Evolutionary conservation across 768 basidiomycete genomes (phyloP).

Genomic region (Trametes elegans): DNA sequence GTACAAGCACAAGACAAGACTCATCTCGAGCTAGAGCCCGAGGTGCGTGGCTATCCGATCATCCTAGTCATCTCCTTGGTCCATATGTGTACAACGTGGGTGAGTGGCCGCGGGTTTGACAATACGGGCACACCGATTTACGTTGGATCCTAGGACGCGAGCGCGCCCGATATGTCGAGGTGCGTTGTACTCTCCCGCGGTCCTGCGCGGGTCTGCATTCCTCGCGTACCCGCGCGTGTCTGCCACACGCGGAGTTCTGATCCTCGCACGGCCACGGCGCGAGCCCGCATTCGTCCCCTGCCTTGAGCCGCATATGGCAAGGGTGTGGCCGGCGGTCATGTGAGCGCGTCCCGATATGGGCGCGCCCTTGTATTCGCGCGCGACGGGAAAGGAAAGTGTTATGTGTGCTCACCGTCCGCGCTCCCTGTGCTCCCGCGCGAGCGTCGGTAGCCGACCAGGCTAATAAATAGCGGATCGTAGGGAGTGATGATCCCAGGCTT

Average conservation of each 20-base stretch:
- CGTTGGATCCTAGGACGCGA: not conserved
- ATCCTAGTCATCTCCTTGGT: not conserved
- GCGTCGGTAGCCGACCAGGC: not conserved
- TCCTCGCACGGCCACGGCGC: not conserved
- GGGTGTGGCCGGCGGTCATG: constrained; percentile 7
- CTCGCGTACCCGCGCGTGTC: not conserved
- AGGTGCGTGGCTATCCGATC: not conserved
- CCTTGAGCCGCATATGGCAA: constrained; percentile 16
- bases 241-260: not conserved
- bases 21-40: too few relatives aligned
- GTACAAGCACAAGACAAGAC: not conserved
- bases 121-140: not conserved
- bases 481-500: constrained; percentile 9
- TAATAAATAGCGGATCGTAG: constrained; percentile 12
- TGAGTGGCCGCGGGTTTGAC: not conserved
- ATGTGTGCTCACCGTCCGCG: not conserved
- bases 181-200: not conserved
- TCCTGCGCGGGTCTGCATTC: not conserved
- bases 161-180: not conserved
- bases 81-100: not conserved
- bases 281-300: constrained; percentile 10
- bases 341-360: constrained; percentile 12
- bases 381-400: constrained; percentile 17
- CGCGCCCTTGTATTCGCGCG: constrained; percentile 7
- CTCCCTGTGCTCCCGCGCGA: not conserved